Percentiles rank a stretch among this genome's conserved stretches.
phyloP scores from a whole-genome alignment of 2,329 filamentous ascomycete genomes.

The Pseudocercospora macadamiae region DNA sequence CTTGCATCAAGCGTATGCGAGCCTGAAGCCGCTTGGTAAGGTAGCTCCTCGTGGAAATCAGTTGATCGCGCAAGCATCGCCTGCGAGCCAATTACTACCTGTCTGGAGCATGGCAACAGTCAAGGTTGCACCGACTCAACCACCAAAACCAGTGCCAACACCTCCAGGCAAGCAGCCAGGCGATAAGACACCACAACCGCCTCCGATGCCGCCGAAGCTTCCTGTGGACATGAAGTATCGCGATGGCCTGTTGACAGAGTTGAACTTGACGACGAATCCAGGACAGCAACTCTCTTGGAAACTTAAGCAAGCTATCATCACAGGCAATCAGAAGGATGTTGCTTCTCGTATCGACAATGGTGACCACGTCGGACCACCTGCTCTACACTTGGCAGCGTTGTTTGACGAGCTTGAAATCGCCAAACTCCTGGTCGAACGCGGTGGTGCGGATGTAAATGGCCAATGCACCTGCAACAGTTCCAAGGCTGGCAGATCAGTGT shows the following conservation, averaged over 20 bases:
- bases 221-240: slow-evolving; percentile 3
- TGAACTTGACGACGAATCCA: background rate
- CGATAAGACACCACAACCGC: background rate
- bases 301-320: slow-evolving; percentile 10
- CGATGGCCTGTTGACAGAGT: slow-evolving; percentile 6
- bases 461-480: slow-evolving; percentile 3
- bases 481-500: background rate
- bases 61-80: background rate
- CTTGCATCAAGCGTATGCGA: background rate
- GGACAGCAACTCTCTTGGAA: slow-evolving; percentile 1
- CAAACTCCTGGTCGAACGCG: slow-evolving; percentile 3
- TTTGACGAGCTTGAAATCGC: slow-evolving; percentile 11
- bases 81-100: slow-evolving; percentile 11
- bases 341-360: slow-evolving; percentile 5
- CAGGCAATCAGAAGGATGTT: slow-evolving; percentile 1
- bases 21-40: background rate
- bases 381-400: slow-evolving; percentile 15
- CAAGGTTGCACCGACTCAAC: background rate
- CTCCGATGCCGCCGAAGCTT: background rate
- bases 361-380: slow-evolving; percentile 4
- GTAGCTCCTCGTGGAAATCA: background rate
- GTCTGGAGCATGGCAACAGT: slow-evolving; percentile 14
- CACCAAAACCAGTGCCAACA: background rate
- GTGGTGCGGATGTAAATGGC: background rate
- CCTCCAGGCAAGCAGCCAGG: background rate